Evolutionary conservation across 768 basidiomycete species (phyloP).

Genomic region (Pseudohyphozyma bogoriensis): DNA sequence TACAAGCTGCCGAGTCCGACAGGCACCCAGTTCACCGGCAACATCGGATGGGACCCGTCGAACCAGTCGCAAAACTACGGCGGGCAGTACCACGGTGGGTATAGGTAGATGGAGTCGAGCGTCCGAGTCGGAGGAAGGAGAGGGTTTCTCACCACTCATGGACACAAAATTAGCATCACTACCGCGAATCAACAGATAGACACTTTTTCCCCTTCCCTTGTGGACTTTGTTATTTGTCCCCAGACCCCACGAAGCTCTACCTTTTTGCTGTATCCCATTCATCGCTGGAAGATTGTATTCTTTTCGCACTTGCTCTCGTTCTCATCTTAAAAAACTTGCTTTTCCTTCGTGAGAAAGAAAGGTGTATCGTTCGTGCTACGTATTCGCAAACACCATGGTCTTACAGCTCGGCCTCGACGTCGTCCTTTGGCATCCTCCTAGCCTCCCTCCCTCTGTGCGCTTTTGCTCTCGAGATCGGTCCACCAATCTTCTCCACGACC

Average conservation of each 20-base stretch:
- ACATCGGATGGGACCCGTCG: neutral
- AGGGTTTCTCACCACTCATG: neutral
- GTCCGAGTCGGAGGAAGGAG: neutral
- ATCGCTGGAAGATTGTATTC: neutral
- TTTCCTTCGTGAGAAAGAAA: neutral
- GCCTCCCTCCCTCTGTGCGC: constrained; percentile 1
- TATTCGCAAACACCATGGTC: neutral
- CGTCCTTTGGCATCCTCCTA: neutral
- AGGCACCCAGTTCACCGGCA: too few relatives aligned
- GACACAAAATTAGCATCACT: neutral
- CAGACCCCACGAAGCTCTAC: too few relatives aligned
- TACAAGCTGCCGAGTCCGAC: too few relatives aligned
- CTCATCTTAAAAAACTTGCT: neutral
- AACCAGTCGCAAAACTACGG: neutral
- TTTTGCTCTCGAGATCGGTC: constrained; percentile 19
- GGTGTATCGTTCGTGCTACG: neutral
- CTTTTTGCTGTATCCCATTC: too few relatives aligned
- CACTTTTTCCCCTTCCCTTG: neutral
- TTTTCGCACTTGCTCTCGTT: neutral
- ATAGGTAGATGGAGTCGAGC: too few relatives aligned
- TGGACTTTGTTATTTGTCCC: neutral
- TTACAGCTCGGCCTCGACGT: neutral
- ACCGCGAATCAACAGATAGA: neutral
- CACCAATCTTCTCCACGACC: neutral
- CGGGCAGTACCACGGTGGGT: neutral